Base-by-base conservation (phyloP, 1,284 basidiomycete species). In the Dichomitus squalens region DNA sequence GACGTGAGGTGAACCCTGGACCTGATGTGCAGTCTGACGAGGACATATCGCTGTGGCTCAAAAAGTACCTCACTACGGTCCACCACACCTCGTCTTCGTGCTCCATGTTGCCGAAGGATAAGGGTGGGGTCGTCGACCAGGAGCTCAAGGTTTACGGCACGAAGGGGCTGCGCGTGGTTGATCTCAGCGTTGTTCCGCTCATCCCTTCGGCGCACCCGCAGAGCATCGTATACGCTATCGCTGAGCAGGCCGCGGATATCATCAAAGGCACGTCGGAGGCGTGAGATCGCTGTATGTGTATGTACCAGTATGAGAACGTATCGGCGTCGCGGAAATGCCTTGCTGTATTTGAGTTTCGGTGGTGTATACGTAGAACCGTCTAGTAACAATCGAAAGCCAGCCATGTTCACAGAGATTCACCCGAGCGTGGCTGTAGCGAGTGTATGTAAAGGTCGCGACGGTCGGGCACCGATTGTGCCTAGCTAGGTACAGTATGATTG, bases 61-160 rank as follows among this genome's bases (percentile, higher is more conserved):
- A 52, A 44, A 52, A 48, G 38, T 43, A 52, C 44, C 36, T 52
- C 21, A 57, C 49, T 20, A 57, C 55, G 7, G 43, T 47, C n/a
- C 55, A 63, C 61, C 38, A 51, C 56, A 38, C 65, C 60, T 12
- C 65, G 58, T 20, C 77, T 73, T 52, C 55, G 44, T 57, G 55
- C 50, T 72, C 79, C 0, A 83, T 84, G 82, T 68, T 83, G 33
- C 82, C 82, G 7, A 63, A 72, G 48, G 73, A 74, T 35, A 64
- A 74, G 55, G 80, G 80, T 40, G 83, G 83, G 58, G 82, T 84
- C 21, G 81, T 85, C 36, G 79, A 79, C 69, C 68, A 75, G 9
- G 70, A 72, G 43, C 68, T 85, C 14, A 71, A 73, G 56, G 85
- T 87, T 4, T 84, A 87, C 68, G 85, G 85, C 25, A 78, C 80